Base-by-base conservation (phyloP, 305 asterid genomes). In the Lippia alba region DNA sequence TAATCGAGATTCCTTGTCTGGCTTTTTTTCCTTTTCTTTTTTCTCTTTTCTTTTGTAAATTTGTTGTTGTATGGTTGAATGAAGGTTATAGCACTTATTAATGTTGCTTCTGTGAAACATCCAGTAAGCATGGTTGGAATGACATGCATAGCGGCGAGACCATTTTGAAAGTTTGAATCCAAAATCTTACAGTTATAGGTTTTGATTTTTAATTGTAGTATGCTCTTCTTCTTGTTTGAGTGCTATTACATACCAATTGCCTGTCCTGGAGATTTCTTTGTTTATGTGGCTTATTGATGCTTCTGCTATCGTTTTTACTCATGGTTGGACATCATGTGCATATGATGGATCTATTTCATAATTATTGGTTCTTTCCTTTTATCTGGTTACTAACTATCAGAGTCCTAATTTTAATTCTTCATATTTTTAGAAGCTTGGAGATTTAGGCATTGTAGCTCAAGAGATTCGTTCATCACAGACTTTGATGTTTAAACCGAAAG, bases 401-500 rank as follows among this genome's bases (percentile, higher is more conserved):
- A 76, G 51, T 65, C n/a, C 58, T 67, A 17, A 56, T 75, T 72
- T 73, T 15, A 12, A 50, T 49, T 36, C 78, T 56, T 67, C 34
- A 24, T 64, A 36, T 69, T 46, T 72, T 44, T 72, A 95, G 99
- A 88, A 89, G 66, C 95, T 87, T 80, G 98, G 98, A 67, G 98
- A 92, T 80, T 83, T 95, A 70, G 98, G 99, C 56, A 97, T 87
- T 72, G 97, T 92, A 51, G 99, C 99, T 63, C 89, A 90, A 85
- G 96, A 86, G 58, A 81, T 89, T 72, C 96, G 98, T 17, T 90
- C 99, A 51, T 92, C 98, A 41, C 96, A 92, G 85, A 82, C 96
- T 79, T 69, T 92, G 84, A 84, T 92, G 96, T 84, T 84, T 36
- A 90, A 92, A 85, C 99, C 99, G 53, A 91, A 86, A 81, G 72